These are phyloP conservation scores for Exophiala lecanii-corni DNA, from an alignment of 2,329 filamentous ascomycete genomes.

Conservation along the genomic window DNA sequence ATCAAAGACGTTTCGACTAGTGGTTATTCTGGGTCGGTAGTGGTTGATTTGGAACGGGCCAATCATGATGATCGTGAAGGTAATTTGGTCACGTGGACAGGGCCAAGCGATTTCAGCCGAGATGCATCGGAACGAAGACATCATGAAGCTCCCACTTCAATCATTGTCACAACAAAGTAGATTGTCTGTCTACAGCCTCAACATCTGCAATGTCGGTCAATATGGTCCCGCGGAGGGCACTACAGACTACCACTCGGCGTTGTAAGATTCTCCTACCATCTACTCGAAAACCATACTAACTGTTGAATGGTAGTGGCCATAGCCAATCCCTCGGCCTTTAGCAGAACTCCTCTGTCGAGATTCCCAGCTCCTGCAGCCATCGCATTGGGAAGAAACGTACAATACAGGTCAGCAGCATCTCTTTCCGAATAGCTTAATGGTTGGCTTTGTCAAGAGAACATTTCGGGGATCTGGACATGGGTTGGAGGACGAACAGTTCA, in stretches of 20 bases:
- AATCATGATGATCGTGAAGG: conserved; percentile 1
- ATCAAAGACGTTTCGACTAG: too few relatives aligned
- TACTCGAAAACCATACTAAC: too few relatives aligned
- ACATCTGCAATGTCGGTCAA: conserved; percentile 25
- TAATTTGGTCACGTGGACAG: conserved; percentile 9
- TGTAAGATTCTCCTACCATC: conserved; percentile 38
- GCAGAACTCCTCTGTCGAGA: conserved; percentile 37
- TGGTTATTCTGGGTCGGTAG: too few relatives aligned
- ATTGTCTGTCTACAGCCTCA: conserved; percentile 2
- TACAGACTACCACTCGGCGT: conserved; percentile 45
- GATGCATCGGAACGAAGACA: conserved; percentile 4
- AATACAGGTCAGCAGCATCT: conserved; percentile 38
- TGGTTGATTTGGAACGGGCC: too few relatives aligned
- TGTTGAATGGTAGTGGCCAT: conserved; percentile 37
- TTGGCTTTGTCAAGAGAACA: too few relatives aligned
- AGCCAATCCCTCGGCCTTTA: conserved; percentile 41
- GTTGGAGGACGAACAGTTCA: too few relatives aligned
- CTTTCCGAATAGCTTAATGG: too few relatives aligned
- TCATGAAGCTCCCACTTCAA: conserved; percentile 5
- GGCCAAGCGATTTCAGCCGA: conserved; percentile 15
- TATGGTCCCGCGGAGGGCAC: conserved; percentile 46
- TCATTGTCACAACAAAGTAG: not conserved
- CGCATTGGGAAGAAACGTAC: conserved; percentile 39
- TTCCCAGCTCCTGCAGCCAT: conserved; percentile 41
- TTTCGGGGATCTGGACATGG: too few relatives aligned